phyloP scores from a whole-genome alignment of 2,329 filamentous ascomycete genomes.

The Blastomyces parvus region DNA sequence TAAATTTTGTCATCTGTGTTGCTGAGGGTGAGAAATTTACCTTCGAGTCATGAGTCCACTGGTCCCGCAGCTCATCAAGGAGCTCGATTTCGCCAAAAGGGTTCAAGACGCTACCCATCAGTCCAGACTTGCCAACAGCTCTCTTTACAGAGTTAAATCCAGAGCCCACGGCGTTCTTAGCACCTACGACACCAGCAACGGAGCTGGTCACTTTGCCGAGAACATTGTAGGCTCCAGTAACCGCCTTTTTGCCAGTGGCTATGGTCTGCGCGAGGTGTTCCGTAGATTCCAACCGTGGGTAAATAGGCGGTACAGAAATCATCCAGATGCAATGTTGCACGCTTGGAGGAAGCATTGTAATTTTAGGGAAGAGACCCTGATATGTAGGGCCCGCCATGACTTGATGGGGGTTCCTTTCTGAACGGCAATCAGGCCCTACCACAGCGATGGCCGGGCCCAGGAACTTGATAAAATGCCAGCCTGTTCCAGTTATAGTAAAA shows the following conservation, averaged over 20 bases:
- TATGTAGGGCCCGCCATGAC: slow-evolving; percentile 96
- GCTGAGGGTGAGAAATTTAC: slow-evolving; percentile 28
- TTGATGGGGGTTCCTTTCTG: slow-evolving; percentile 79
- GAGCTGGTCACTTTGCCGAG: slow-evolving; percentile 91
- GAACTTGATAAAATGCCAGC: slow-evolving; percentile 98
- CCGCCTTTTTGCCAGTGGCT: slow-evolving; percentile 89
- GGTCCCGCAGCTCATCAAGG: slow-evolving; percentile 84
- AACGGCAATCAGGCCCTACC: slow-evolving; percentile 82
- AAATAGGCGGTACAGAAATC: slow-evolving; percentile 81
- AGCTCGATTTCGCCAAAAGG: slow-evolving; percentile 95
- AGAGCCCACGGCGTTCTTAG: slow-evolving; percentile 82
- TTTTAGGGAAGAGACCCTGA: slow-evolving; percentile 92
- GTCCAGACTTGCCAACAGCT: slow-evolving; percentile 84
- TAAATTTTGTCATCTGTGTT: neutral
- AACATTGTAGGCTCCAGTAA: slow-evolving; percentile 93
- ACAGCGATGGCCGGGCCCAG: slow-evolving; percentile 84
- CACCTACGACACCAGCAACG: slow-evolving; percentile 88
- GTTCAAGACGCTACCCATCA: slow-evolving; percentile 93
- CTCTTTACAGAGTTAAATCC: slow-evolving; percentile 95
- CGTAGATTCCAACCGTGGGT: slow-evolving; percentile 81
- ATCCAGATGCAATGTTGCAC: slow-evolving; percentile 98
- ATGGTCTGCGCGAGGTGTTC: slow-evolving; percentile 87
- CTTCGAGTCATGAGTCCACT: slow-evolving; percentile 98
- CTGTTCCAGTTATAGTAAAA: slow-evolving; percentile 92
- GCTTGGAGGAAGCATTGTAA: slow-evolving; percentile 78